Conservation (phyloP, 768 basidiomycete species). For the Suillus variegatus region DNA sequence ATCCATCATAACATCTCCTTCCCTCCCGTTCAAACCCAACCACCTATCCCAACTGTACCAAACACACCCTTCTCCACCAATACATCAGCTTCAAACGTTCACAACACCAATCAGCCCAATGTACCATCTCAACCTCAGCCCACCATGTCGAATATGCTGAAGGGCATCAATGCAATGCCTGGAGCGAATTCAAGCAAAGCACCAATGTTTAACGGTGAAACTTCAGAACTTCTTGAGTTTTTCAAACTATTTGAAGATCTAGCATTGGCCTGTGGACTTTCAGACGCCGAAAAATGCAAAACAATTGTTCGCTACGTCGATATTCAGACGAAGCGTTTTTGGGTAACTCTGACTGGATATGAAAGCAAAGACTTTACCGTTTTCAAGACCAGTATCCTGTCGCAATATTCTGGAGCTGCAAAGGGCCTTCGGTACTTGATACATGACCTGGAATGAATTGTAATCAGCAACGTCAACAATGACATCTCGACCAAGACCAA, state of each 20-base stretch:
- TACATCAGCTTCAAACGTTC: too few relatives aligned
- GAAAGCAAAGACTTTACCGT: conserved; percentile 1
- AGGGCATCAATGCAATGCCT: too few relatives aligned
- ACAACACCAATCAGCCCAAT: too few relatives aligned
- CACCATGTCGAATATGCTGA: too few relatives aligned
- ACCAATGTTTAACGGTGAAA: not conserved
- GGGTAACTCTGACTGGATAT: conserved; percentile 8
- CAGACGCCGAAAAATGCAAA: conserved; percentile 4
- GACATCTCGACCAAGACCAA: too few relatives aligned
- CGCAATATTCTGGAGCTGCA: not conserved
- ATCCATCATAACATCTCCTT: too few relatives aligned
- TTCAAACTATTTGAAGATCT: conserved; percentile 5
- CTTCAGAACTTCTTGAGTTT: conserved; percentile 10
- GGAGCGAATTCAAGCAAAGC: too few relatives aligned
- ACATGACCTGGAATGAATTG: not conserved
- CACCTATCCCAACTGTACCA: too few relatives aligned
- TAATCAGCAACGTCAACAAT: not conserved
- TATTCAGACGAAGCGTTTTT: conserved; percentile 4
- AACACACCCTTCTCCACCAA: too few relatives aligned
- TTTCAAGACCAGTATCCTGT: conserved; percentile 9
- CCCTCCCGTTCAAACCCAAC: too few relatives aligned
- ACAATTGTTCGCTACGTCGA: conserved; percentile 4
- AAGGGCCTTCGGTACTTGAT: not conserved
- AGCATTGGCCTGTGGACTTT: not conserved
- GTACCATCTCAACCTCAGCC: too few relatives aligned